phyloP scores from a whole-genome alignment of 371 early-diverging fungal genomes.

The Apophysomyces variabilis region DNA sequence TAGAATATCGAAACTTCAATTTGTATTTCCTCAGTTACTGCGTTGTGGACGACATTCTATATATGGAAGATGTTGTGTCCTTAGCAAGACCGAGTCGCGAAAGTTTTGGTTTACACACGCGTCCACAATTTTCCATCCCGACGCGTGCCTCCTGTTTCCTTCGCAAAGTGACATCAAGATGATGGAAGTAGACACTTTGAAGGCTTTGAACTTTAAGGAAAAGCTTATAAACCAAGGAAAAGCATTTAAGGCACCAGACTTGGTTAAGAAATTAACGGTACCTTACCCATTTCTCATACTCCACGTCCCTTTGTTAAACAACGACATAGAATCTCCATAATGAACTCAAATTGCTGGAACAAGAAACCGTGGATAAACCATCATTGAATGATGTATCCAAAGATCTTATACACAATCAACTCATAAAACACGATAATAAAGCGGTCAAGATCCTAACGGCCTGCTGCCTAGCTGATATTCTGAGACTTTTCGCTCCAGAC shows the following conservation, averaged over 20 bases:
- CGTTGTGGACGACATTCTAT: too few relatives aligned
- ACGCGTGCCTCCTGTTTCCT: background rate
- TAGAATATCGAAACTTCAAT: too few relatives aligned
- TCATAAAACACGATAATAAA: conserved; percentile 79
- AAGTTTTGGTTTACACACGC: too few relatives aligned
- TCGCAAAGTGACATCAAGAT: background rate
- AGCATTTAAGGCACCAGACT: conserved; percentile 24
- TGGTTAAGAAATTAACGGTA: conserved; percentile 18
- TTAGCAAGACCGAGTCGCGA: too few relatives aligned
- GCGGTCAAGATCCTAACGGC: conserved; percentile 79
- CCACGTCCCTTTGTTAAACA: background rate
- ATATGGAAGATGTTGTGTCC: too few relatives aligned
- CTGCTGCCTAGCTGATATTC: conserved; percentile 90
- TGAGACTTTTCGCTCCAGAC: conserved; percentile 92
- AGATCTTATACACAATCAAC: conserved; percentile 69
- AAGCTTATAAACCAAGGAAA: conserved; percentile 20
- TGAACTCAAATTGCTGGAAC: conserved; percentile 36
- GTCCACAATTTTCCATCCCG: too few relatives aligned
- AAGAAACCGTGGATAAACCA: conserved; percentile 29
- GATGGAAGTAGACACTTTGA: conserved; percentile 4
- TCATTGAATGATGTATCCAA: conserved; percentile 70
- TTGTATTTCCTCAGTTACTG: too few relatives aligned
- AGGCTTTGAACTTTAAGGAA: conserved; percentile 2
- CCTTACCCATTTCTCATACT: background rate
- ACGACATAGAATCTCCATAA: conserved; percentile 32